phyloP scores from a whole-genome alignment of 2,329 filamentous ascomycete genomes.

The Cladosporium halotolerans region DNA sequence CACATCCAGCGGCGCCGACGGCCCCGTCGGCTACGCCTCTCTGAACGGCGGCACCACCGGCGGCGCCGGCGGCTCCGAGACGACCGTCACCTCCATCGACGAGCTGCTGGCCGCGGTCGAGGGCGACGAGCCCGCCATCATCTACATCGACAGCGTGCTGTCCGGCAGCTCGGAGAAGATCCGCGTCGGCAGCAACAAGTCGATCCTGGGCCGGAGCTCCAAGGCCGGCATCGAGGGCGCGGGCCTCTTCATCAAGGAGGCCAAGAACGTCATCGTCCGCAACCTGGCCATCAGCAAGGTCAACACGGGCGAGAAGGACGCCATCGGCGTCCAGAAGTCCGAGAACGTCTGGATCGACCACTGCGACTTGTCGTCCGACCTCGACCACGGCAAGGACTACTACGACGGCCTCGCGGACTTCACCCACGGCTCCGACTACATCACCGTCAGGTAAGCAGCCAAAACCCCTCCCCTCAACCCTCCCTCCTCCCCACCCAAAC shows the following conservation, averaged over 20 bases:
- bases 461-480: conserved; percentile 23
- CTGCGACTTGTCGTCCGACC: conserved; percentile 57
- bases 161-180: conserved; percentile 36
- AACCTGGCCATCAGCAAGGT: conserved; percentile 51
- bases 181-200: conserved; percentile 45
- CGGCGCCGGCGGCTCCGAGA: conserved; percentile 39
- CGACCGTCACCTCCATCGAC: conserved; percentile 42
- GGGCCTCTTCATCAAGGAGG: conserved; percentile 43
- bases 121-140: conserved; percentile 33
- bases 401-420: conserved; percentile 63
- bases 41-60: conserved; percentile 37
- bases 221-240: conserved; percentile 38
- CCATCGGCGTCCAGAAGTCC: conserved; percentile 44
- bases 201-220: conserved; percentile 45
- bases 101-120: conserved; percentile 35
- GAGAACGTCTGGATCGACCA: conserved; percentile 61
- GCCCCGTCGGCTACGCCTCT: conserved; percentile 23
- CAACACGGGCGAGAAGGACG: conserved; percentile 41
- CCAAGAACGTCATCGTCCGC: conserved; percentile 51
- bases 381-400: conserved; percentile 59
- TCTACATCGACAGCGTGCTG: conserved; percentile 43
- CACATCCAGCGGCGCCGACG: conserved; percentile 1
- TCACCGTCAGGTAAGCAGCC: conserved; percentile 44
- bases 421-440: conserved; percentile 57
- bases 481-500: background rate